Percentiles rank a stretch among this genome's conserved stretches.
phyloP scores from a whole-genome alignment of 148 eudicot species.

The Dysphania ambrosioides region DNA sequence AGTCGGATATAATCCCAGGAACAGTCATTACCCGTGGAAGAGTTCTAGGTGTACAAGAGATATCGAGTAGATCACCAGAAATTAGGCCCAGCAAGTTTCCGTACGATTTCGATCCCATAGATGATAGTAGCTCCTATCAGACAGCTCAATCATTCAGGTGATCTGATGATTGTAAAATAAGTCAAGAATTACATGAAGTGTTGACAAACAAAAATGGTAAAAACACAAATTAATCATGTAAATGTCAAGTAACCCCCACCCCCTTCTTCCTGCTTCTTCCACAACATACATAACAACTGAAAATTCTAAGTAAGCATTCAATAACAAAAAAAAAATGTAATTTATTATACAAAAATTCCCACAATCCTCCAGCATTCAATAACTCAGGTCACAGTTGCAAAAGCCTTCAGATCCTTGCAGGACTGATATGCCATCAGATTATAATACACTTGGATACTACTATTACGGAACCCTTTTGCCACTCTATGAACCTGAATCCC shows the following conservation, averaged over 20 bases:
- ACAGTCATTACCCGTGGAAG: slow-evolving; percentile 65
- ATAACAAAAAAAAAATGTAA: neutral
- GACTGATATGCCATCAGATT: neutral
- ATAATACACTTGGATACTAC: neutral
- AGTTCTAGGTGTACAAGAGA: slow-evolving; percentile 49
- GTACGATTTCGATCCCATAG: slow-evolving; percentile 54
- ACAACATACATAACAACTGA: neutral
- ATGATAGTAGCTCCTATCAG: slow-evolving; percentile 18
- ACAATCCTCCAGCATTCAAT: neutral
- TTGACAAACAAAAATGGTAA: neutral
- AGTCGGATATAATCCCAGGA: slow-evolving; percentile 59
- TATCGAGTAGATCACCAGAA: slow-evolving; percentile 48
- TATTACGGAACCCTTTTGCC: neutral
- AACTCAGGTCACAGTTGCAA: neutral
- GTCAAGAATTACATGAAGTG: neutral
- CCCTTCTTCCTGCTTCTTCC: neutral
- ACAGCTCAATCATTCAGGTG: slow-evolving; percentile 24
- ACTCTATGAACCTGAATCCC: neutral
- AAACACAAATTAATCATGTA: neutral
- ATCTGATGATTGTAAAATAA: slow-evolving; percentile 9
- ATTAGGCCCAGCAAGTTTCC: slow-evolving; percentile 50
- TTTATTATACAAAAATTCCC: too few relatives aligned
- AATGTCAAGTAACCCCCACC: neutral
- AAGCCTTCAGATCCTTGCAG: neutral
- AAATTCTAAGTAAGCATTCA: neutral